A percentile compares a stretch with the other conserved stretches of the same genome.
Conservation (phyloP, 768 basidiomycete species). For the Macrocybe gigantea region DNA sequence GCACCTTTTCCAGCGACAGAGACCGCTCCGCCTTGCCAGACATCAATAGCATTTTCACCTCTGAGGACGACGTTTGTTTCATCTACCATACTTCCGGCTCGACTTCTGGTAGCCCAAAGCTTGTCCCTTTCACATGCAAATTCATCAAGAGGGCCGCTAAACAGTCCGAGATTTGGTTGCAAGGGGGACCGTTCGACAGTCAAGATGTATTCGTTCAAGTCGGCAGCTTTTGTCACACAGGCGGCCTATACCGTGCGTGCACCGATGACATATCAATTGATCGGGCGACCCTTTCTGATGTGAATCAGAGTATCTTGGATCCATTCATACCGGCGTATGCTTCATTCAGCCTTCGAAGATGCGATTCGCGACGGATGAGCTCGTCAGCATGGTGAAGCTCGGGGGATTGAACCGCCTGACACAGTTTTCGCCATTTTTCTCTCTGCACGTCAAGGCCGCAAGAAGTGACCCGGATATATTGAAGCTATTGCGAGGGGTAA, state of each 20-base stretch:
- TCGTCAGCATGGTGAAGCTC: slow-evolving; percentile 62
- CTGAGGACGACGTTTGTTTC: slow-evolving; percentile 28
- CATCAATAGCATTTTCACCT: no score
- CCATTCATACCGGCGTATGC: slow-evolving; percentile 67
- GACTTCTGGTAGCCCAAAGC: slow-evolving; percentile 60
- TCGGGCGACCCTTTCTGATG: slow-evolving; percentile 10
- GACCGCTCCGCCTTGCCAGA: no score
- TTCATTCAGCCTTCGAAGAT: slow-evolving; percentile 64
- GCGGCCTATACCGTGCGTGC: slow-evolving; percentile 63
- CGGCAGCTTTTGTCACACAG: slow-evolving; percentile 84
- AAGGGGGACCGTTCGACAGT: slow-evolving; percentile 16
- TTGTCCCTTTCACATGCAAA: slow-evolving; percentile 49
- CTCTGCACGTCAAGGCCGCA: slow-evolving; percentile 41
- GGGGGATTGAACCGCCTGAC: slow-evolving; percentile 70
- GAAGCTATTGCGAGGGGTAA: no score
- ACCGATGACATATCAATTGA: no score
- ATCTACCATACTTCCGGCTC: slow-evolving; percentile 67
- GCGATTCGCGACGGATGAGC: slow-evolving; percentile 61
- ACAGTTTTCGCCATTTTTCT: slow-evolving; percentile 69
- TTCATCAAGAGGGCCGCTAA: slow-evolving; percentile 45
- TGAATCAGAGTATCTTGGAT: slow-evolving; percentile 58
- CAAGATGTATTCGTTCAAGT: slow-evolving; percentile 55
- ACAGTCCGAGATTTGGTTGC: slow-evolving; percentile 29
- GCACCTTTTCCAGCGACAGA: slow-evolving; percentile 17
- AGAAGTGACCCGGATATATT: slow-evolving; percentile 23